phyloP scores from a whole-genome alignment of 2,329 filamentous ascomycete species.

The Trichoderma atroviride region DNA sequence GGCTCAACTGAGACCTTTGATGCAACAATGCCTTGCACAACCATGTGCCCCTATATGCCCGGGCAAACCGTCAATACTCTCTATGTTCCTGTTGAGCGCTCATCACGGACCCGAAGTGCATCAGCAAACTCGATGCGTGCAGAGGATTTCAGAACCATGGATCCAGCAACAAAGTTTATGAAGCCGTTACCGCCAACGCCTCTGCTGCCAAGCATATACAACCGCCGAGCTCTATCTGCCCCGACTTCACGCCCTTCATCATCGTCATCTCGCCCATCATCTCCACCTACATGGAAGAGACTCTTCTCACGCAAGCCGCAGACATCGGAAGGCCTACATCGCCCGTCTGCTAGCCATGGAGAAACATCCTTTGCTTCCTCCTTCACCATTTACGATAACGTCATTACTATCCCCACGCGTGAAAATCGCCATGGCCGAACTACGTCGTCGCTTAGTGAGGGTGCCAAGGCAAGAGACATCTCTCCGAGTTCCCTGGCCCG shows the following conservation, averaged over 20 bases:
- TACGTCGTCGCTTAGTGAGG: slow-evolving; percentile 39
- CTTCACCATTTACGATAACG: slow-evolving; percentile 36
- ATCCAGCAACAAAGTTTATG: slow-evolving; percentile 75
- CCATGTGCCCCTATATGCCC: slow-evolving; percentile 79
- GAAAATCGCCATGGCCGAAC: slow-evolving; percentile 11
- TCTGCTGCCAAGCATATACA: not conserved
- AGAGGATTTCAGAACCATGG: slow-evolving; percentile 70
- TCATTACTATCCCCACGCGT: slow-evolving; percentile 36
- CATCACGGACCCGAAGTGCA: slow-evolving; percentile 61
- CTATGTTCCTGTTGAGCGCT: slow-evolving; percentile 73
- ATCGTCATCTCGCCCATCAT: slow-evolving; percentile 53
- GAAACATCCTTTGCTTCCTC: slow-evolving; percentile 32
- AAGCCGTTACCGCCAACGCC: slow-evolving; percentile 59
- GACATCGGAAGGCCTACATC: slow-evolving; percentile 35
- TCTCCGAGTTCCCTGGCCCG: slow-evolving; percentile 58
- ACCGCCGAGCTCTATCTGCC: slow-evolving; percentile 33
- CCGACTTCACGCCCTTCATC: slow-evolving; percentile 38
- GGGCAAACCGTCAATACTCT: slow-evolving; percentile 87
- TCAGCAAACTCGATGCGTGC: slow-evolving; percentile 64
- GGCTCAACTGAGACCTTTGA: slow-evolving; percentile 77
- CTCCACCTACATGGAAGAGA: slow-evolving; percentile 56
- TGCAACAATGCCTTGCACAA: slow-evolving; percentile 71
- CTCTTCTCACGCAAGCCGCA: slow-evolving; percentile 51
- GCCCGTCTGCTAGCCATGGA: slow-evolving; percentile 24
- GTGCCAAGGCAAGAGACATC: slow-evolving; percentile 52